Percentiles rank a stretch among this genome's conserved stretches.
Conservation (phyloP, 116 monocot genomes). For the Thalassia testudinum region DNA sequence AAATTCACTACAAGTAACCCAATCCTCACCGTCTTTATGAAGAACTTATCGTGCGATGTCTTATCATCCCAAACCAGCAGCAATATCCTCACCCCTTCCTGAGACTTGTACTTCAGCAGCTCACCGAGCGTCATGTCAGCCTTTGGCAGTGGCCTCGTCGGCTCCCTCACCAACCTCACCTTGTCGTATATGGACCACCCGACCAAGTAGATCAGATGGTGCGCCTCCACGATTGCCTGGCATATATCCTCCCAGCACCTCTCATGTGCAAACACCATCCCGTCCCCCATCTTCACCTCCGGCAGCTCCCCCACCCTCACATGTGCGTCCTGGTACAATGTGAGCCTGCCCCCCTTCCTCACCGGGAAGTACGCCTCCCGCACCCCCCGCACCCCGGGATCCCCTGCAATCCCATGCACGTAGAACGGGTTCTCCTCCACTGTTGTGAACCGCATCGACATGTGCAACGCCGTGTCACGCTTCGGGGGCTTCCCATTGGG, state of each 20-base stretch:
- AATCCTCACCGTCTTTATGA: slow-evolving; percentile 41
- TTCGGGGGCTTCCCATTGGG: slow-evolving; percentile 28
- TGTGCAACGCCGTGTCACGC: slow-evolving; percentile 18
- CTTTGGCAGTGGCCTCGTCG: slow-evolving; percentile 18
- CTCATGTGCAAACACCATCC: slow-evolving; percentile 32
- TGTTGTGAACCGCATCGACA: slow-evolving; percentile 23
- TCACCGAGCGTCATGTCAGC: slow-evolving; percentile 42
- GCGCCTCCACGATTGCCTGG: slow-evolving; percentile 78
- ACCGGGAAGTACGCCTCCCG: slow-evolving; percentile 37
- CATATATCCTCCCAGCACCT: slow-evolving; percentile 96
- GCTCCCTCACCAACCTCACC: slow-evolving; percentile 71
- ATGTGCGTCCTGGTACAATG: slow-evolving; percentile 77
- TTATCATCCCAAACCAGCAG: slow-evolving; percentile 93
- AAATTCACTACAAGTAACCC: neutral
- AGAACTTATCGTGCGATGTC: slow-evolving; percentile 64
- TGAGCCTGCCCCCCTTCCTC: slow-evolving; percentile 46
- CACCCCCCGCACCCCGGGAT: slow-evolving; percentile 13
- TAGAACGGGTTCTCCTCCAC: slow-evolving; percentile 26
- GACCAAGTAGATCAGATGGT: slow-evolving; percentile 71
- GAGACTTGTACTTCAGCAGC: slow-evolving; percentile 80
- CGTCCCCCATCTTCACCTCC: slow-evolving; percentile 33
- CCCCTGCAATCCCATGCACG: slow-evolving; percentile 7
- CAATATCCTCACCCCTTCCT: slow-evolving; percentile 80
- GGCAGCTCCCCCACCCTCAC: slow-evolving; percentile 31
- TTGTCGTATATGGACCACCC: slow-evolving; percentile 75